phyloP scores from a whole-genome alignment of 2,329 filamentous ascomycete species.

The Penicillium thymicola region DNA sequence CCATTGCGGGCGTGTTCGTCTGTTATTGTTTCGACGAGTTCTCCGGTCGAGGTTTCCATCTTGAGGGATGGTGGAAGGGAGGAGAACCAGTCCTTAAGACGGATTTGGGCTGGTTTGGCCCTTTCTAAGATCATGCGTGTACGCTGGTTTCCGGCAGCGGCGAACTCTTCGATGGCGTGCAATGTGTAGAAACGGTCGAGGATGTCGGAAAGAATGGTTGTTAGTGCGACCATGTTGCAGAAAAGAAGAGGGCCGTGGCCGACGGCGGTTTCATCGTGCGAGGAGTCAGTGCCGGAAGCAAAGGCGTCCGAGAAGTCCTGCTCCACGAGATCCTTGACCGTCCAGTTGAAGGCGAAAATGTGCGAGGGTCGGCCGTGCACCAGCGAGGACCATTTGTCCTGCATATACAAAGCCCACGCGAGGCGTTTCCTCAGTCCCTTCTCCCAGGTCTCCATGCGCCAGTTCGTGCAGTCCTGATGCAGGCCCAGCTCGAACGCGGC shows the following conservation, averaged over 20 bases:
- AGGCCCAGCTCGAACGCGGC: slow-evolving; percentile 83
- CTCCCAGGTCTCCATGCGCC: slow-evolving; percentile 88
- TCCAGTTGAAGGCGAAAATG: slow-evolving; percentile 69
- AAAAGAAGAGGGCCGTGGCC: slow-evolving; percentile 47
- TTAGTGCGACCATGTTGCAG: slow-evolving; percentile 52
- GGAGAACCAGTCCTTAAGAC: slow-evolving; percentile 53
- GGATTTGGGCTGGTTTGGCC: slow-evolving; percentile 54
- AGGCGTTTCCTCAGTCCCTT: slow-evolving; percentile 78
- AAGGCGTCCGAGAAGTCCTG: slow-evolving; percentile 43
- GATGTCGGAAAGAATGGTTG: slow-evolving; percentile 52
- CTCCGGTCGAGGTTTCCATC: slow-evolving; percentile 46
- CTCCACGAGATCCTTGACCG: slow-evolving; percentile 53
- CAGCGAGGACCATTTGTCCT: slow-evolving; percentile 87
- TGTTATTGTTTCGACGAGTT: slow-evolving; percentile 45
- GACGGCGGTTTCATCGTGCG: slow-evolving; percentile 34
- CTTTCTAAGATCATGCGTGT: slow-evolving; percentile 51
- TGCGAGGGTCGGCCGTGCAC: slow-evolving; percentile 84
- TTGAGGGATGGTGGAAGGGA: slow-evolving; percentile 48
- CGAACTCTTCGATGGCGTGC: slow-evolving; percentile 46
- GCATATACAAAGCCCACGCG: slow-evolving; percentile 90
- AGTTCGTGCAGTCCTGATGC: slow-evolving; percentile 79
- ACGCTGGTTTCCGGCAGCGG: slow-evolving; percentile 41
- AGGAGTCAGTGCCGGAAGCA: slow-evolving; percentile 28
- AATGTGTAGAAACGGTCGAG: slow-evolving; percentile 53
- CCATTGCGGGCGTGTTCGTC: slow-evolving; percentile 50